A percentile compares a stretch with the other conserved stretches of the same genome.
Evolutionary conservation across 2,329 filamentous ascomycete species (phyloP).

Genomic region (Camptophora hylomeconis): DNA sequence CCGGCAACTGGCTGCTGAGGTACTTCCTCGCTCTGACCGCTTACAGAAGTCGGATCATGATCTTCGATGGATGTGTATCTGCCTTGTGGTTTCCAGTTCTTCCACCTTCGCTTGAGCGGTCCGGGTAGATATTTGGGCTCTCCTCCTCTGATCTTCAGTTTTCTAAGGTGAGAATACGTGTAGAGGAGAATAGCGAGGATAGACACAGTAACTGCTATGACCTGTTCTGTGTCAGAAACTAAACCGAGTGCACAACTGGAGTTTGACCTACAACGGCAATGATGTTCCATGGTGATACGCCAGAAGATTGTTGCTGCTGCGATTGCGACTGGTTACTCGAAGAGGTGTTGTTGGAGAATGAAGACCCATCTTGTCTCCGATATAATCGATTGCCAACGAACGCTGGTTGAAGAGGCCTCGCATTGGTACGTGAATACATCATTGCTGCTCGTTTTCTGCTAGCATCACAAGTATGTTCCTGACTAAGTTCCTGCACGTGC

Average conservation of each 20-base stretch:
- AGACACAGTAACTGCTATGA: conserved; percentile 11
- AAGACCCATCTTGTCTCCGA: too few species aligned
- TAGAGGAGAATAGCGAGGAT: conserved; percentile 8
- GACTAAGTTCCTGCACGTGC: too few species aligned
- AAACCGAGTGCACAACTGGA: not conserved
- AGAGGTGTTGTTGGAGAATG: too few species aligned
- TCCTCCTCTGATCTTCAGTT: conserved; percentile 10
- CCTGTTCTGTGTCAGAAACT: conserved; percentile 1
- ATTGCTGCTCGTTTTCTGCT: too few species aligned
- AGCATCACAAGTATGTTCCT: too few species aligned
- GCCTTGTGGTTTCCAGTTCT: conserved; percentile 13
- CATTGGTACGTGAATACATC: too few species aligned
- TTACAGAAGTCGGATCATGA: not conserved
- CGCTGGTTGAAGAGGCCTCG: too few species aligned
- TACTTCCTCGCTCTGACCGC: not conserved
- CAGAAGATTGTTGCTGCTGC: too few species aligned
- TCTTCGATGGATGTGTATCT: conserved; percentile 9
- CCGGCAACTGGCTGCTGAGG: conserved; percentile 19
- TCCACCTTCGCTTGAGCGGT: conserved; percentile 13
- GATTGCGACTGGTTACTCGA: too few species aligned
- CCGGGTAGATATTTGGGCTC: conserved; percentile 12
- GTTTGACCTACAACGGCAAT: too few species aligned
- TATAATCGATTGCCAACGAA: too few species aligned
- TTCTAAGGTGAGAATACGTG: conserved; percentile 11
- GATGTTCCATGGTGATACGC: too few species aligned